phyloP scores from a whole-genome alignment of 768 basidiomycete genomes.

The Fomitopsis pulvina region DNA sequence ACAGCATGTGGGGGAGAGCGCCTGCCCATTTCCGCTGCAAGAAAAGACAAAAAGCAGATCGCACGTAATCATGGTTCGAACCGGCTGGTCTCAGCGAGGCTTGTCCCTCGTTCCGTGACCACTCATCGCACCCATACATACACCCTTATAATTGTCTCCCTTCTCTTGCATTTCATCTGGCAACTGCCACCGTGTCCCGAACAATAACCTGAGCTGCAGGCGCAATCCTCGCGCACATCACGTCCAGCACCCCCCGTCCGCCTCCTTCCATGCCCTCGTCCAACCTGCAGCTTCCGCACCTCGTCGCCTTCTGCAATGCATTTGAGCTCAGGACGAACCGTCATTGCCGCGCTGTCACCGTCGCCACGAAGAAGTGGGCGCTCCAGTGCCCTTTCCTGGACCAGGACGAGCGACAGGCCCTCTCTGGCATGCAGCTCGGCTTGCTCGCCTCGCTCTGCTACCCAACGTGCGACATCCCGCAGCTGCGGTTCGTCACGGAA shows the following conservation, averaged over 20 bases:
- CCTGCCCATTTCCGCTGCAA: background rate
- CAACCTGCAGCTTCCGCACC: constrained; percentile 22
- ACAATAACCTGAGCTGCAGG: background rate
- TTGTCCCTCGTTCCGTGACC: background rate
- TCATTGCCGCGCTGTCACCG: constrained; percentile 18
- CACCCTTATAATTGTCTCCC: background rate
- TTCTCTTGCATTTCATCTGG: background rate
- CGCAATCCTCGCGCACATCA: background rate
- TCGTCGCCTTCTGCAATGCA: constrained; percentile 16
- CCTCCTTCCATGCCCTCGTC: constrained; percentile 2
- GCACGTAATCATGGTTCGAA: background rate
- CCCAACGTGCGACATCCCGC: constrained; percentile 50
- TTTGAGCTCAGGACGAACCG: constrained; percentile 22
- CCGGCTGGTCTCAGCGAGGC: background rate
- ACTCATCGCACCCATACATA: background rate
- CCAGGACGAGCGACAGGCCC: constrained; percentile 10
- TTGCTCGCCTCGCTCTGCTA: constrained; percentile 54
- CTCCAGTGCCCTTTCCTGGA: constrained; percentile 10
- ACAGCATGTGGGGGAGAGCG: background rate
- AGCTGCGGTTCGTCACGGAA: constrained; percentile 43
- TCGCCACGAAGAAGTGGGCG: constrained; percentile 18
- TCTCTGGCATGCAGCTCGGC: constrained; percentile 33
- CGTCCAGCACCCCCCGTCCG: background rate
- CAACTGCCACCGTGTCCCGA: background rate
- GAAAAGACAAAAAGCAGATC: background rate